Evolutionary conservation across 2,329 filamentous ascomycete genomes (phyloP), one percentile per base, ranked within the genome.

Genomic region (Penicillium concentricum): DNA sequence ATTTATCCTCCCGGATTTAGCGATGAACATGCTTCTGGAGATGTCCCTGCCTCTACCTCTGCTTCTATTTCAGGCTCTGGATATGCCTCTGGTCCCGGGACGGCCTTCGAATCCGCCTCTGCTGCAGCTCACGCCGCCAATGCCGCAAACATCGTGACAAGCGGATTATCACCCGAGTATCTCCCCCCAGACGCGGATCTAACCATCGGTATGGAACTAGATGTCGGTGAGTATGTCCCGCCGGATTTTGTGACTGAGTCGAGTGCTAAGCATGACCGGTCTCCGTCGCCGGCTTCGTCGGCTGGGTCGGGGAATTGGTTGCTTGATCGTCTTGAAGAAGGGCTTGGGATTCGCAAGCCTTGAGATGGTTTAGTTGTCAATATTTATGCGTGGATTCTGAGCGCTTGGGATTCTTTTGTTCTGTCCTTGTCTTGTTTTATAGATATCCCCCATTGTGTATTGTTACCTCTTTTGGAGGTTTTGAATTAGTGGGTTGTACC

Each of bases 291-390:
- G 0, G 57, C 34, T 22, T 49, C 53, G 0, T 64, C 60, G 10
- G 32, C 38, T 37, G 52, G 8, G 1, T 66, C 64, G 4, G 15
- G 26, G 3, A 65, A 65, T 38, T 62, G 55, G 5, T 16, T 66
- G 12, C 50, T 66, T 4, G 64, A 66, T 48, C 55, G 60, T 8
- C 51, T 66, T 26, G 64, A 66, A 24, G 61, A 63, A 16, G 63
- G 63, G 1, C 60, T 66, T 42, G 64, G 64, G 22, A 26, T 66
- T 26, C 15, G 9, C 26, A 64, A 57, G 38, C 48, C 46, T 22
- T 55, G 35, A 50, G 8, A 5, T 18, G 26, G 12, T 18, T 10
- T 22, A 22, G 7, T 15, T 12, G 13, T 20, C 5, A 2, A 1
- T 15, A 5, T 18, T 26, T 6, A 24, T 26, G 13, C 7, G 4